These are phyloP conservation scores for Clarireedia homoeocarpa DNA, from an alignment of 2,329 filamentous ascomycete genomes.

Conservation along the genomic window DNA sequence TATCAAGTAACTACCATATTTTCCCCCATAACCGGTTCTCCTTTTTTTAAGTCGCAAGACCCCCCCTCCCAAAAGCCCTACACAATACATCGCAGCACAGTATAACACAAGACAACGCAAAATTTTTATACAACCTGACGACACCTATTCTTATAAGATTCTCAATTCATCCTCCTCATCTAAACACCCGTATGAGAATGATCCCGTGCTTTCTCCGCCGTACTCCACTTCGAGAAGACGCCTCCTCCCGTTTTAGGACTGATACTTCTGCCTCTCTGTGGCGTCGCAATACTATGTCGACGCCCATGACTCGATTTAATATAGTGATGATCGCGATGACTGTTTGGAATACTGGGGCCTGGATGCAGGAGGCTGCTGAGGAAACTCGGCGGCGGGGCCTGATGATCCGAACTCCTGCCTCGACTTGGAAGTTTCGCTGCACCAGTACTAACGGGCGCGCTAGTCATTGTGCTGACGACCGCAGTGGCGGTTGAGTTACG, in stretches of 20 bases:
- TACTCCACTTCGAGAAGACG: conserved; percentile 4
- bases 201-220: background rate
- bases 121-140: too few species aligned
- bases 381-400: conserved; percentile 17
- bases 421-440: conserved; percentile 12
- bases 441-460: conserved; percentile 1
- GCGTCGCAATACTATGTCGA: conserved; percentile 4
- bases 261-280: background rate
- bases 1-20: too few species aligned
- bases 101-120: too few species aligned
- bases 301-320: background rate
- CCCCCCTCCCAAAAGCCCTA: too few species aligned
- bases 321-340: conserved; percentile 14
- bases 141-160: too few species aligned
- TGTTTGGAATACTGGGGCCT: conserved; percentile 26
- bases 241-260: conserved; percentile 5
- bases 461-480: conserved; percentile 6
- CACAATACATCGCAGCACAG: too few species aligned
- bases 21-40: too few species aligned
- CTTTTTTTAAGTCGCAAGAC: too few species aligned
- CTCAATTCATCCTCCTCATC: background rate
- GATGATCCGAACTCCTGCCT: conserved; percentile 1
- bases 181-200: background rate
- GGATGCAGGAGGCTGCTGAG: conserved; percentile 26
- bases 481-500: conserved; percentile 12